Evolutionary conservation across 192 early-diverging fungal genomes (phyloP).

Genomic region (Backusella mclennaniae): DNA sequence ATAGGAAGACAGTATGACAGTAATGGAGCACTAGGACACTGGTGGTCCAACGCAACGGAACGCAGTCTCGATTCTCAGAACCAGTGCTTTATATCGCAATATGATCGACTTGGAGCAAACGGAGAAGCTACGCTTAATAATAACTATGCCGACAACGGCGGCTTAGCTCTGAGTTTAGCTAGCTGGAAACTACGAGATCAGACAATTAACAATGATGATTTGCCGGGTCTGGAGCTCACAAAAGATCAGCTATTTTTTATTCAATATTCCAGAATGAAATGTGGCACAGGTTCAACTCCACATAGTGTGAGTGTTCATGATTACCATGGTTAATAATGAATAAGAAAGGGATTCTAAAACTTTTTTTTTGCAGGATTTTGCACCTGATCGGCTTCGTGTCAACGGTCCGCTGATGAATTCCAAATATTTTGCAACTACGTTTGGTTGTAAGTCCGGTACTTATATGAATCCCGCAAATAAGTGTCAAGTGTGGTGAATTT

Average conservation of each 20-base stretch:
- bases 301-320: not conserved
- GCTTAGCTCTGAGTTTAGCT: conserved; percentile 28
- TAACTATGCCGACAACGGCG: conserved; percentile 70
- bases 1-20: conserved; percentile 59
- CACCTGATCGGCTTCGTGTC: conserved; percentile 62
- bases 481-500: conserved; percentile 40
- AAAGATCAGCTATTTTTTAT: conserved; percentile 64
- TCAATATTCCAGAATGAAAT: conserved; percentile 64
- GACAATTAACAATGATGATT: conserved; percentile 29
- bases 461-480: conserved; percentile 63
- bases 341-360: not conserved
- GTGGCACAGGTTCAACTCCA: conserved; percentile 47
- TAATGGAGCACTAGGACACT: conserved; percentile 44
- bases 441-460: conserved; percentile 54
- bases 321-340: not conserved
- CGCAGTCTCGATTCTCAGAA: conserved; percentile 46
- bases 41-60: conserved; percentile 40
- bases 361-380: conserved; percentile 44
- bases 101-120: conserved; percentile 39
- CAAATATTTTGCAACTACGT: conserved; percentile 60
- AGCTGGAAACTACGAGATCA: not conserved
- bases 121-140: conserved; percentile 57
- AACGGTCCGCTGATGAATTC: conserved; percentile 66
- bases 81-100: conserved; percentile 69
- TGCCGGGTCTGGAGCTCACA: conserved; percentile 49